These are phyloP conservation scores for Vitis rupestris DNA, from an alignment of 164 flowering plant species.

Conservation along the genomic window DNA sequence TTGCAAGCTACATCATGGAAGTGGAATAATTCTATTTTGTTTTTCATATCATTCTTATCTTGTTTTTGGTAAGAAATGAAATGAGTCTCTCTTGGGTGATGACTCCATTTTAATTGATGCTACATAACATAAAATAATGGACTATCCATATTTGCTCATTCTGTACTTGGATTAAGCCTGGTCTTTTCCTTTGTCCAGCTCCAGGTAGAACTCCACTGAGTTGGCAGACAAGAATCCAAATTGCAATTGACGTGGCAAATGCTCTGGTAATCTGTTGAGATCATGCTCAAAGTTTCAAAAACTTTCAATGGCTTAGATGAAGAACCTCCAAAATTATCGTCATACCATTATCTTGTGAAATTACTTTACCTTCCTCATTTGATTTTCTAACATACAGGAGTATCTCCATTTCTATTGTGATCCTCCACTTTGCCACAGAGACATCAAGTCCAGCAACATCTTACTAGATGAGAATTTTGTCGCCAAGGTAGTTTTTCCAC, in stretches of 20 bases:
- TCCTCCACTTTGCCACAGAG: constrained; percentile 98
- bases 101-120: too few species aligned
- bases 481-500: constrained; percentile 71
- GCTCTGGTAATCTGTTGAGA: constrained; percentile 64
- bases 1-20: not conserved
- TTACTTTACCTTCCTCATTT: constrained; percentile 5
- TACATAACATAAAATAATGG: too few species aligned
- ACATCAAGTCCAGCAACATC: constrained; percentile 96
- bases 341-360: not conserved
- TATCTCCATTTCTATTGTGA: constrained; percentile 97
- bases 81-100: not conserved
- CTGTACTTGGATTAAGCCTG: too few species aligned
- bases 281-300: not conserved
- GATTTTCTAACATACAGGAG: constrained; percentile 57
- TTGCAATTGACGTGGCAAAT: constrained; percentile 96
- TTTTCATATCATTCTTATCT: not conserved
- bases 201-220: constrained; percentile 62
- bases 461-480: constrained; percentile 80
- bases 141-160: too few species aligned
- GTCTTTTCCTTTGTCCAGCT: constrained; percentile 39
- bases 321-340: too few species aligned
- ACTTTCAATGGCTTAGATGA: too few species aligned
- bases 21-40: not conserved
- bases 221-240: constrained; percentile 85
- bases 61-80: not conserved